Evolutionary conservation across 2,329 filamentous ascomycete genomes (phyloP), one percentile per base, ranked within the genome.

Genomic region (Ophiostoma quercus): DNA sequence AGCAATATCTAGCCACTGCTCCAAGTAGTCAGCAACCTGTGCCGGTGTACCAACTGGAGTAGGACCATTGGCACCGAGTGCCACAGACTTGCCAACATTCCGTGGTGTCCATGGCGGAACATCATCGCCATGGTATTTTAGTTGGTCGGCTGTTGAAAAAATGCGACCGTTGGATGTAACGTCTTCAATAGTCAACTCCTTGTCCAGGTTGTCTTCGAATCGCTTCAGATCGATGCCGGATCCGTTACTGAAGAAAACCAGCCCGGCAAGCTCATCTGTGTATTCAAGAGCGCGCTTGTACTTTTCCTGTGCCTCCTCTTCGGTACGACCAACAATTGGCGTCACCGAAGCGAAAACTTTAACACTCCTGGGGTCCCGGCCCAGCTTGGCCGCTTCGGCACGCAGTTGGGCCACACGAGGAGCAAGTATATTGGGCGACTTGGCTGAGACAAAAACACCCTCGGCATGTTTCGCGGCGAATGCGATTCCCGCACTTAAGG

Each of bases 401-500:
- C 60, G 29, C 60, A 63, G 12, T 37, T 63, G 60, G 9, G 60
- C 60, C 16, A 63, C 60, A 63, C 60, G 57, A 5, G 60, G 32
- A 19, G 60, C 60, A 19, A 63, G 32, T 19, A 63, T 37, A n/a
- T 63, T 32, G 3, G 60, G 60, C 32, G 60, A 63, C 16, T 63
- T 63, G 4, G 60, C 60, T 19, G 60, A 63, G 12, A 63, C 60
- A 63, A 63, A 63, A n/a, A 63, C 60, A 19, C 60, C 60, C 19
- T 63, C 60, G 12, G 60, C 60, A 8, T 63, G 60, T 4, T 32
- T 37, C 7, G 60, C 60, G 16, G 60, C 60, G 8, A 63, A 32
- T 34, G 51, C 51, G 9, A 57, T 57, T 3, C 51, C 51, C 11
- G 51, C 51, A 57, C 51, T 57, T 7, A 19, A n/a, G 8, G n/a